Conservation (phyloP, 208 protist genomes). For the Crithidia brevicula region DNA sequence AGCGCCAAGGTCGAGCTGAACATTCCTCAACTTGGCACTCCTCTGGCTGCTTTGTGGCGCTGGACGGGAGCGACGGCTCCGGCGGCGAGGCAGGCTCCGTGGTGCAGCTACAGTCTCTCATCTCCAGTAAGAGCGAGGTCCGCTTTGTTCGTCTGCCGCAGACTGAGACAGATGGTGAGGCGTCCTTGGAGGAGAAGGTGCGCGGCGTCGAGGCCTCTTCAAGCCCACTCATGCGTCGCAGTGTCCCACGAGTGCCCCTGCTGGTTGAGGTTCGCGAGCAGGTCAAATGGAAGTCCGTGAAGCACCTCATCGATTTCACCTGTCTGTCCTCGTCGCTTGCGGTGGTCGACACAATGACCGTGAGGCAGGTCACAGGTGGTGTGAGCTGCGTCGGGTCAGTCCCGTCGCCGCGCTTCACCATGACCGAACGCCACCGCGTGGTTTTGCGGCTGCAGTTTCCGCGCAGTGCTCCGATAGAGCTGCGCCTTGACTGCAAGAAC, state of each 20-base stretch:
- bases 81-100: background rate
- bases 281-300: slow-evolving; percentile 33
- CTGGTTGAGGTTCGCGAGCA: slow-evolving; percentile 32
- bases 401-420: slow-evolving; percentile 44
- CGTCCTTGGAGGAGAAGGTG: slow-evolving; percentile 9
- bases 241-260: slow-evolving; percentile 1
- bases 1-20: background rate
- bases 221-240: background rate
- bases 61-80: slow-evolving; percentile 6
- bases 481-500: slow-evolving; percentile 52
- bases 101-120: slow-evolving; percentile 19
- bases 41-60: slow-evolving; percentile 22
- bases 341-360: background rate
- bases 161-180: slow-evolving; percentile 8
- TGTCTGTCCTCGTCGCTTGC: slow-evolving; percentile 32
- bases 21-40: background rate
- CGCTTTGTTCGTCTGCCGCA: slow-evolving; percentile 31
- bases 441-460: slow-evolving; percentile 53
- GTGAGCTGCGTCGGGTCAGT: slow-evolving; percentile 22
- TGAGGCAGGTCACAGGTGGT: slow-evolving; percentile 26
- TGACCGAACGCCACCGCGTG: slow-evolving; percentile 55
- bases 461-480: slow-evolving; percentile 29
- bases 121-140: slow-evolving; percentile 22
- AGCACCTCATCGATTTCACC: slow-evolving; percentile 26
- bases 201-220: background rate